Evolutionary conservation across 345 rosid species (phyloP), one percentile per base, ranked within the genome.

Genomic region (Carallia pectinifolia): DNA sequence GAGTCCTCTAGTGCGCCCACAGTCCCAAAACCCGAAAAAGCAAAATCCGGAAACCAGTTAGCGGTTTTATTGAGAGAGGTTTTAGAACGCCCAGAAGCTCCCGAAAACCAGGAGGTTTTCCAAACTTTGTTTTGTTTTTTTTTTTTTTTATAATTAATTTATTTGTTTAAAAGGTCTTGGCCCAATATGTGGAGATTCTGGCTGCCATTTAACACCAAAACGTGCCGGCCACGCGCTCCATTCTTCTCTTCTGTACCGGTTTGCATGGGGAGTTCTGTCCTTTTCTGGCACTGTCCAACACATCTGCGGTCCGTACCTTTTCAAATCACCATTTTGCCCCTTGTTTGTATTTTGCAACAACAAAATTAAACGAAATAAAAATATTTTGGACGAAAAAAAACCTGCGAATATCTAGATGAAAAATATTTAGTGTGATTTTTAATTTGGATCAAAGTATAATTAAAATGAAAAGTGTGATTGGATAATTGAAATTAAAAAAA

Each of bases 131-230:
- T 23, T 23, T 23, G 23, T 30, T 53, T 6, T 19, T 31, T 5
- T 40, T 36, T 10, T 61, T 48, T 50, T 34, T 73, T 77, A 78
- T 23, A 39, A 44, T 12, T 44, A 44, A 44, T 8, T 40, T 40
- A 77, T 74, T 58, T 31, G 30, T 9, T 7, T 9, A 71, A 64
- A 81, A 82, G 56, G 55, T 80, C 81, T 37, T 27, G 12, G 29
- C 66, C 80, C 59, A 48, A 73, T 79, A 89, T 79, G 98, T 85
- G 96, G 96, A 91, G 88, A 88, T 85, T 86, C 98, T n/a, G 97
- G 84, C 93, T 87, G 85, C 84, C 81, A 89, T 76, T 87, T 84
- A 85, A 69, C 84, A 67, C 84, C 79, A 64, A 61, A 62, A 44
- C 76, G 92, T 79, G 81, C 0, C 5, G 30, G 79, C 84, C 96